Conservation (phyloP, 1,284 basidiomycete genomes). For the Caloboletus inedulis region DNA sequence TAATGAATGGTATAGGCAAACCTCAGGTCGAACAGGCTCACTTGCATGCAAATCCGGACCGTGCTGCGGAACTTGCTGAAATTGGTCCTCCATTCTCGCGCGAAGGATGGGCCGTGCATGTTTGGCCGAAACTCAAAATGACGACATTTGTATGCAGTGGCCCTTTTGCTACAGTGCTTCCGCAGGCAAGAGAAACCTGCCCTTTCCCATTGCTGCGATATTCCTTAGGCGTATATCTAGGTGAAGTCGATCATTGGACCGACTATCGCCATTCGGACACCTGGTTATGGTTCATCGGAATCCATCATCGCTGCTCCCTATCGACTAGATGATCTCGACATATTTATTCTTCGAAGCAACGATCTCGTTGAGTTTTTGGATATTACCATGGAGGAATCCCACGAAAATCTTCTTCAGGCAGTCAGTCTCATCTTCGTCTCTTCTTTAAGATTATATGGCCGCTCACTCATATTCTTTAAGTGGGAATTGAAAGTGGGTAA, state of each 20-base stretch:
- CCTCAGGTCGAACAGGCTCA: neutral
- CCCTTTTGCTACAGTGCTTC: conserved; percentile 6
- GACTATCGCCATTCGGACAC: conserved; percentile 1
- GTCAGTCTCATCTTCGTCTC: neutral
- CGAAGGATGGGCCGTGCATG: conserved; percentile 12
- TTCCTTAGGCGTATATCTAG: neutral
- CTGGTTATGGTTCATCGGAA: conserved; percentile 7
- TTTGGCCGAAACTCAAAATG: conserved; percentile 8
- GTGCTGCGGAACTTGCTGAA: conserved; percentile 8
- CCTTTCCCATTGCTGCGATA: too few species aligned
- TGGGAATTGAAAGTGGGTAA: conserved; percentile 10
- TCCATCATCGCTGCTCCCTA: neutral
- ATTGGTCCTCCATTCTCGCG: conserved; percentile 12
- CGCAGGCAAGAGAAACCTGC: neutral
- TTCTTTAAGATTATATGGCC: neutral
- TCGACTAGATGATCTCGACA: neutral
- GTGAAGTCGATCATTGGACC: conserved; percentile 3
- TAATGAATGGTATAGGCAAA: neutral
- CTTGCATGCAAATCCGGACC: neutral
- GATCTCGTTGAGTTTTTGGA: conserved; percentile 8
- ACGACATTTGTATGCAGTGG: conserved; percentile 6
- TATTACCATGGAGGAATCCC: neutral
- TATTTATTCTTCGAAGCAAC: neutral
- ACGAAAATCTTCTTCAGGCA: neutral
- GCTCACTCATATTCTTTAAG: neutral